These are phyloP conservation scores for Lichtheimia ornata DNA, from an alignment of 371 early-diverging fungal genomes.

Conservation along the genomic window DNA sequence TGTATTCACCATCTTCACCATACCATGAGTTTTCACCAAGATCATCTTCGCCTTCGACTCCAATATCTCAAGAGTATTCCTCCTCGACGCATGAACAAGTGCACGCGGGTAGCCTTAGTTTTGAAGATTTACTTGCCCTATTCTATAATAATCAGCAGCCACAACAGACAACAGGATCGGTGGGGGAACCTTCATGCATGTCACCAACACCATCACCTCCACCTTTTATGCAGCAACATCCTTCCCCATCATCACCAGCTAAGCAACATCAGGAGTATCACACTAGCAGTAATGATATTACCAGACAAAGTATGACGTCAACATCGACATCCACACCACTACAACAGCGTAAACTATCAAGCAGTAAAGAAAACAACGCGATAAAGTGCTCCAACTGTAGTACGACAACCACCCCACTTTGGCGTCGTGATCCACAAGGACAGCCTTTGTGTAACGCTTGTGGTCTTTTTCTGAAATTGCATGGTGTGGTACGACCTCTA, in stretches of 20 bases:
- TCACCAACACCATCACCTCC: background rate
- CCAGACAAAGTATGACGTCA: background rate
- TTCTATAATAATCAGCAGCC: constrained; percentile 20
- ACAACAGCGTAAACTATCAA: background rate
- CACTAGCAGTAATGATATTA: background rate
- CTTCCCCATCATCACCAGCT: background rate
- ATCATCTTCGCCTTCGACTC: constrained; percentile 3
- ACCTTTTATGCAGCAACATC: background rate
- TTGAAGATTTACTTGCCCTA: constrained; percentile 27
- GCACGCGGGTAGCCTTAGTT: constrained; percentile 28
- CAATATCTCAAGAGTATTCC: constrained; percentile 3
- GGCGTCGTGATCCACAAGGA: constrained; percentile 29
- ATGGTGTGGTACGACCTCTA: constrained; percentile 33
- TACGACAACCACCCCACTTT: constrained; percentile 30
- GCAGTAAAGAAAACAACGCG: constrained; percentile 5
- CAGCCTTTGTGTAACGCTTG: constrained; percentile 35
- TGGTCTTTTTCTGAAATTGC: constrained; percentile 31
- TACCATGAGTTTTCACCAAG: constrained; percentile 3
- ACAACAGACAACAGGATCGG: background rate
- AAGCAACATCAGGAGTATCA: background rate
- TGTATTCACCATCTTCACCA: background rate
- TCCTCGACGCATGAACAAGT: background rate
- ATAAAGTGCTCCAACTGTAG: constrained; percentile 32
- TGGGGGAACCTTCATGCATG: no score
- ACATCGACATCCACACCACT: constrained; percentile 11